Conservation (phyloP, 1,284 basidiomycete genomes). For the Termitomyces sp. region DNA sequence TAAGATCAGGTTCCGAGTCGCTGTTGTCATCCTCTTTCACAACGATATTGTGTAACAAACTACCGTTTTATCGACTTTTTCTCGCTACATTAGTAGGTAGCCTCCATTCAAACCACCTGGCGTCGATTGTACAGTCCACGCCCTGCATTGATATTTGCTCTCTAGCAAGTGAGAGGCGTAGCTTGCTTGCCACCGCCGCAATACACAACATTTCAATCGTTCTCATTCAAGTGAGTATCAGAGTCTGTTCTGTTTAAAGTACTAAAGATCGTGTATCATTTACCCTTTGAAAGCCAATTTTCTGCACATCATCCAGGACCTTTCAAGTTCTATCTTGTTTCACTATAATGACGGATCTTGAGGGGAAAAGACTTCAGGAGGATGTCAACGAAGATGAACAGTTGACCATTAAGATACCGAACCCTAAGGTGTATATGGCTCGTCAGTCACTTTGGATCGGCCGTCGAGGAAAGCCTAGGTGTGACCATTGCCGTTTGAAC, state of each 20-base stretch:
- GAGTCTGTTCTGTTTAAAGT: too few relatives aligned
- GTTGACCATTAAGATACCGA: conserved; percentile 60
- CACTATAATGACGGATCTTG: conserved; percentile 28
- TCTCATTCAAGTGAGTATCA: conserved; percentile 2
- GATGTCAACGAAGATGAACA: conserved; percentile 53
- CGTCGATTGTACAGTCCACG: not conserved
- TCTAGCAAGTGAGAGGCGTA: not conserved
- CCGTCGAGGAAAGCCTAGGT: conserved; percentile 64
- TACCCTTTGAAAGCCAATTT: not conserved
- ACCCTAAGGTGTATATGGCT: conserved; percentile 50
- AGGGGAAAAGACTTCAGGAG: conserved; percentile 40
- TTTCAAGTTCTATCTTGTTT: conserved; percentile 8
- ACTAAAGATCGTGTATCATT: not conserved
- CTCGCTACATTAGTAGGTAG: not conserved
- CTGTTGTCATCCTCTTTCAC: conserved; percentile 16
- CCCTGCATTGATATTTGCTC: not conserved
- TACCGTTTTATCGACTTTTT: not conserved
- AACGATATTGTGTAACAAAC: conserved; percentile 4
- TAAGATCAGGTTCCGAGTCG: conserved; percentile 15
- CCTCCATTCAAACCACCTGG: not conserved
- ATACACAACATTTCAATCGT: not conserved
- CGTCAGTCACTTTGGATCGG: conserved; percentile 69
- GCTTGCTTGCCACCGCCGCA: conserved; percentile 3
- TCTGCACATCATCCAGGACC: not conserved
- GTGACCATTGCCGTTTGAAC: conserved; percentile 64